These are phyloP conservation scores for Xerocomellus amylosporus DNA, from an alignment of 768 basidiomycete genomes.

Conservation along the genomic window DNA sequence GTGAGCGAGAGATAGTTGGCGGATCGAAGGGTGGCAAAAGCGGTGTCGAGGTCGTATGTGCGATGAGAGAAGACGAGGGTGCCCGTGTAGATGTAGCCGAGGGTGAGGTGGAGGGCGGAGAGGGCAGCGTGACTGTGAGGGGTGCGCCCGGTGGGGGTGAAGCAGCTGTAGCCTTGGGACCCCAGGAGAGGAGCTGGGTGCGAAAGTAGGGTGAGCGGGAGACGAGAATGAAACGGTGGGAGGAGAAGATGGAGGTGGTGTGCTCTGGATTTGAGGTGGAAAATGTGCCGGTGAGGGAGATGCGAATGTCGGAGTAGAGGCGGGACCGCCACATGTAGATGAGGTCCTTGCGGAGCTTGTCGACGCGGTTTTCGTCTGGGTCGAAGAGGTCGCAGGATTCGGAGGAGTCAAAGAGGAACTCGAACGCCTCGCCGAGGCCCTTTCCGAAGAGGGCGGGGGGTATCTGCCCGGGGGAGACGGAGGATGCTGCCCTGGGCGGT, in stretches of 20 bases:
- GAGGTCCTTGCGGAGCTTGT: constrained; percentile 88
- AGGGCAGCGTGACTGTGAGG: constrained; percentile 69
- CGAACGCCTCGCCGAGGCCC: constrained; percentile 84
- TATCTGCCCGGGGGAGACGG: constrained; percentile 61
- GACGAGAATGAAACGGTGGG: constrained; percentile 90
- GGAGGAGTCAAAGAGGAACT: constrained; percentile 74
- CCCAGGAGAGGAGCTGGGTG: constrained; percentile 71
- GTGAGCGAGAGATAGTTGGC: constrained; percentile 76
- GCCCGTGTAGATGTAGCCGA: constrained; percentile 94
- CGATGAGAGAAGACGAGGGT: constrained; percentile 90
- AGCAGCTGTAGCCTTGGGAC: constrained; percentile 34
- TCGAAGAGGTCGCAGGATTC: constrained; percentile 43
- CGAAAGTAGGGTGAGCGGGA: constrained; percentile 89
- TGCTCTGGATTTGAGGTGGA: constrained; percentile 62
- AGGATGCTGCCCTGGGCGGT: constrained; percentile 45
- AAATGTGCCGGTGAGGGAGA: constrained; percentile 71
- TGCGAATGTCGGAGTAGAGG: constrained; percentile 88
- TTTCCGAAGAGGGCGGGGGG: constrained; percentile 85
- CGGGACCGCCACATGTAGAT: constrained; percentile 97
- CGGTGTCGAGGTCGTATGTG: no score
- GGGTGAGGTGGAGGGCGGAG: constrained; percentile 91
- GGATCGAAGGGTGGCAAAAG: constrained; percentile 87
- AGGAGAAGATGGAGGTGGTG: constrained; percentile 84
- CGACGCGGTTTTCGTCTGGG: constrained; percentile 58
- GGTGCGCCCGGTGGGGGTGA: constrained; percentile 39